A percentile compares a stretch with the other conserved stretches of the same genome.
phyloP scores from a whole-genome alignment of 257 asterid genomes.

The Przewalskia tangutica region DNA sequence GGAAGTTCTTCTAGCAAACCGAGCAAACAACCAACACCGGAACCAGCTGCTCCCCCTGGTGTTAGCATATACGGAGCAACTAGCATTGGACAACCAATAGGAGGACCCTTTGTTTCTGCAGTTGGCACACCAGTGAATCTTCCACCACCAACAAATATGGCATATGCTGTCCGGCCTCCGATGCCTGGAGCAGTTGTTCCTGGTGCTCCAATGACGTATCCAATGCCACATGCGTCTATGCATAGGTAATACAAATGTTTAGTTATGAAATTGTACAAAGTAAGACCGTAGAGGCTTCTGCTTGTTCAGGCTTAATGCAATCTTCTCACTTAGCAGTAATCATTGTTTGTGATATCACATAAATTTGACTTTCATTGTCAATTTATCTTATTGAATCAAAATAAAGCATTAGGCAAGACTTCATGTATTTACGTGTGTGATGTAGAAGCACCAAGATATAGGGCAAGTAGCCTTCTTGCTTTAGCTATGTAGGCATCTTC shows the following conservation, averaged over 20 bases:
- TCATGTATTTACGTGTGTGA: background rate
- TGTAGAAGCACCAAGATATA: background rate
- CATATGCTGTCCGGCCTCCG: constrained; percentile 45
- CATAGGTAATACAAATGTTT: constrained; percentile 27
- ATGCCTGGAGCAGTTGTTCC: constrained; percentile 43
- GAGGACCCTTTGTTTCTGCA: constrained; percentile 57
- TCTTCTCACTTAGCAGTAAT: constrained; percentile 2
- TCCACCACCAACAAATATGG: constrained; percentile 46
- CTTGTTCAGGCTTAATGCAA: background rate
- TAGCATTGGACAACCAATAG: constrained; percentile 65
- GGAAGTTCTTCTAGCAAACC: constrained; percentile 36
- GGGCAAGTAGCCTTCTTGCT: background rate
- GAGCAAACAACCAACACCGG: constrained; percentile 28
- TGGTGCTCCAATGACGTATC: constrained; percentile 49
- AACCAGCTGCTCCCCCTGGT: constrained; percentile 28
- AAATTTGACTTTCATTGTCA: background rate
- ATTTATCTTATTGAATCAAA: background rate
- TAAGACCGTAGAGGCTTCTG: background rate
- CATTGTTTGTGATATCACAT: background rate
- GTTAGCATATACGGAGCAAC: constrained; percentile 49
- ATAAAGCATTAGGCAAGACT: background rate
- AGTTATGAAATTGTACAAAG: constrained; percentile 1
- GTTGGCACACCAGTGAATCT: constrained; percentile 74
- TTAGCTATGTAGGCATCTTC: background rate
- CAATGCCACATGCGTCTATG: constrained; percentile 41